Percentiles rank a stretch among this genome's conserved stretches.
These are phyloP conservation scores for Fusarium equiseti DNA, from an alignment of 2,329 filamentous ascomycete species.

Conservation along the genomic window DNA sequence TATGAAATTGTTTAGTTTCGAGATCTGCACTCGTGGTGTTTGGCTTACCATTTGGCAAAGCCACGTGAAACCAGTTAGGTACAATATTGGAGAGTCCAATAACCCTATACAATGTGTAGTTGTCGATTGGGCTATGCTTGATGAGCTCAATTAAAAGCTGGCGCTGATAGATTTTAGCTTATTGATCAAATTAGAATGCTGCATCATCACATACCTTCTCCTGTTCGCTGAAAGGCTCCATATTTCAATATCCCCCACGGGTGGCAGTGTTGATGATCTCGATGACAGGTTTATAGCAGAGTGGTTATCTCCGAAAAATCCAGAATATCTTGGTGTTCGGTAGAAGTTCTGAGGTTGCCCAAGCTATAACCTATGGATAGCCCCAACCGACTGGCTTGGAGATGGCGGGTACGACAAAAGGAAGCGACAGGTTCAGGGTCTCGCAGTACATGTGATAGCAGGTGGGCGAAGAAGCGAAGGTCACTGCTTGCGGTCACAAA, in stretches of 20 bases:
- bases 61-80: slow-evolving; percentile 62
- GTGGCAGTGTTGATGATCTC: neutral
- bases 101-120: slow-evolving; percentile 61
- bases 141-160: slow-evolving; percentile 70
- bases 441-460: slow-evolving; percentile 35
- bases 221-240: slow-evolving; percentile 58
- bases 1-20: slow-evolving; percentile 39
- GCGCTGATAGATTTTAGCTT: slow-evolving; percentile 56
- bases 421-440: slow-evolving; percentile 32
- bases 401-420: slow-evolving; percentile 32
- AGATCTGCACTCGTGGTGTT: neutral
- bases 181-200: neutral
- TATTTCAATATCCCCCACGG: slow-evolving; percentile 17
- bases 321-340: neutral
- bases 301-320: neutral
- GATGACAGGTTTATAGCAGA: neutral
- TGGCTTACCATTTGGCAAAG: slow-evolving; percentile 60
- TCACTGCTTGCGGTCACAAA: slow-evolving; percentile 24
- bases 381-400: slow-evolving; percentile 26
- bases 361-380: slow-evolving; percentile 12
- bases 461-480: slow-evolving; percentile 39
- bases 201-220: slow-evolving; percentile 61
- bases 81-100: slow-evolving; percentile 57
- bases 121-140: slow-evolving; percentile 65
- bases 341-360: neutral